These are phyloP conservation scores for Tulasnella calospora DNA, from an alignment of 768 basidiomycete species.

Conservation along the genomic window DNA sequence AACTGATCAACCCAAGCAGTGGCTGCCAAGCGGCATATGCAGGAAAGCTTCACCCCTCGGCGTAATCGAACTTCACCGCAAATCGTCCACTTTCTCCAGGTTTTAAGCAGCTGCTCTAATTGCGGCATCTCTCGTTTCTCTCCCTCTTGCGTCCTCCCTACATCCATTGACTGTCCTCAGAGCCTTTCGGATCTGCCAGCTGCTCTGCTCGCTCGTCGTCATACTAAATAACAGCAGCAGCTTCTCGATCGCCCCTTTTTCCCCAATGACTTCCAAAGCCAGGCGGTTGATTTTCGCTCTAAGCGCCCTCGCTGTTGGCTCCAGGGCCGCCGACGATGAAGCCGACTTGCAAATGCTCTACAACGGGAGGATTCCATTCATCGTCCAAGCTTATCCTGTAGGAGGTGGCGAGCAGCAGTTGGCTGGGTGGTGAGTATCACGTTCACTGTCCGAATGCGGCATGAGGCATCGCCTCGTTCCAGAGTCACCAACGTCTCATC, in stretches of 20 bases:
- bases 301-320: neutral
- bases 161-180: neutral
- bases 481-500: neutral
- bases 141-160: neutral
- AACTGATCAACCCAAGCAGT: neutral
- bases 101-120: neutral
- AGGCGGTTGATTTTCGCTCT: neutral
- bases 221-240: neutral
- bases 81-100: neutral
- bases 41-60: neutral
- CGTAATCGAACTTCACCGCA: neutral
- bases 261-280: neutral
- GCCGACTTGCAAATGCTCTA: slow-evolving; percentile 25
- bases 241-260: neutral
- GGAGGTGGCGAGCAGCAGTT: neutral
- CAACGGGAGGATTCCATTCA: slow-evolving; percentile 12
- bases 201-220: neutral
- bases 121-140: neutral
- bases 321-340: neutral
- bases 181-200: neutral
- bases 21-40: neutral
- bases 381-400: slow-evolving; percentile 12
- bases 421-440: slow-evolving; percentile 6
- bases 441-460: neutral
- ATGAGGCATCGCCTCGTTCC: neutral